A percentile compares a stretch with the other conserved stretches of the same genome.
Conservation (phyloP, 2,329 filamentous ascomycete species). For the Microsporum canis region DNA sequence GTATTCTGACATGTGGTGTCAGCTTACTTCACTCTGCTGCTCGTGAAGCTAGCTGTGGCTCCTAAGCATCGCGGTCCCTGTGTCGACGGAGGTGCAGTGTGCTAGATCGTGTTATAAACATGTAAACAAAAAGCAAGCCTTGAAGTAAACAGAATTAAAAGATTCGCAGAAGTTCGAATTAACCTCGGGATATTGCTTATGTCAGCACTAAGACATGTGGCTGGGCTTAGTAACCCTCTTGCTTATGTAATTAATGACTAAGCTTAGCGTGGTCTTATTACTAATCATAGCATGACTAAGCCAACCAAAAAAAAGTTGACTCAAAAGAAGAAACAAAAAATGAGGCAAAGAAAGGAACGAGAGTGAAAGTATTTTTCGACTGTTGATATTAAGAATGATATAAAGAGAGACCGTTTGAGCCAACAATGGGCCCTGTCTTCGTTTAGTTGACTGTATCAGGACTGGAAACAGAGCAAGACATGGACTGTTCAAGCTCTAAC, state of each 20-base stretch:
- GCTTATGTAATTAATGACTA: not conserved
- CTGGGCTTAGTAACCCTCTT: not conserved
- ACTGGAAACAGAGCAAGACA: not conserved
- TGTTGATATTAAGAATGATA: not conserved
- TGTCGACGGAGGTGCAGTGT: not conserved
- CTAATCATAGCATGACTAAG: too few relatives aligned
- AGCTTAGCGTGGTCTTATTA: not conserved
- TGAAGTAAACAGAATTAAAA: not conserved
- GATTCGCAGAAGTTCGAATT: not conserved
- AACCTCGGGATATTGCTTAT: not conserved
- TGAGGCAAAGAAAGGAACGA: not conserved
- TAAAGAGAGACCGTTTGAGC: not conserved
- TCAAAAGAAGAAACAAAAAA: not conserved
- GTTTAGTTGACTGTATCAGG: not conserved
- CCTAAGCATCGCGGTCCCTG: not conserved
- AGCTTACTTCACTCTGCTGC: not conserved
- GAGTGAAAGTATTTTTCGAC: not conserved
- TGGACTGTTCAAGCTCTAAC: not conserved
- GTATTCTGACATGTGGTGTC: slow-evolving; percentile 27
- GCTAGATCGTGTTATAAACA: not conserved
- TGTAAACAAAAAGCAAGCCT: too few relatives aligned
- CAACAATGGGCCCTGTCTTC: not conserved
- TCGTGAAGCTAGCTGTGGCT: not conserved
- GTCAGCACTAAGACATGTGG: not conserved
- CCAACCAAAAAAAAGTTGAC: not conserved